Conservation (phyloP, 805 yeast species). For the Torulaspora maleeae region DNA sequence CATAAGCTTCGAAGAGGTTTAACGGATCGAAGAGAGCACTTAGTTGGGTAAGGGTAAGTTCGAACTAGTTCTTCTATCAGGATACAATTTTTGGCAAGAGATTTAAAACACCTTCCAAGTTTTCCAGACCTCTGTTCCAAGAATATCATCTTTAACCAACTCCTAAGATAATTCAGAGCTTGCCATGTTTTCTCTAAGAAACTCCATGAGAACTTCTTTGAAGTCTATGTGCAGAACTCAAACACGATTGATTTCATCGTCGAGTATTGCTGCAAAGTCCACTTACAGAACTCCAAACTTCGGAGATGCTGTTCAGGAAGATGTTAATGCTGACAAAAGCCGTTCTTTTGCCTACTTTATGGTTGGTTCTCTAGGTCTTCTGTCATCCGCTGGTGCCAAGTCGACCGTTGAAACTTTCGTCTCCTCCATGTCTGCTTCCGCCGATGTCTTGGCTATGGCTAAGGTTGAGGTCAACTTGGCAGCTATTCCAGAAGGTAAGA, state of each 20-base stretch:
- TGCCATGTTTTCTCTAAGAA: slow-evolving; percentile 28
- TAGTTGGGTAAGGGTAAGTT: slow-evolving; percentile 5
- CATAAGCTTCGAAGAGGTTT: slow-evolving; percentile 2
- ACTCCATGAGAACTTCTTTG: slow-evolving; percentile 21
- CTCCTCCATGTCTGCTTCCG: slow-evolving; percentile 93
- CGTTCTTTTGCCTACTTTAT: slow-evolving; percentile 93
- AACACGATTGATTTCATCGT: slow-evolving; percentile 26
- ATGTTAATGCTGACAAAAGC: slow-evolving; percentile 64
- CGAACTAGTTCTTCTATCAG: not conserved
- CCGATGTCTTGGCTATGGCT: slow-evolving; percentile 98
- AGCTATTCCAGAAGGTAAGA: slow-evolving; percentile 95
- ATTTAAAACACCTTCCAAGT: not conserved
- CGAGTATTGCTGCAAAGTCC: slow-evolving; percentile 48
- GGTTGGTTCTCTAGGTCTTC: slow-evolving; percentile 91
- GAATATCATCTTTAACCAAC: not conserved
- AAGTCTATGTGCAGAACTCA: slow-evolving; percentile 15
- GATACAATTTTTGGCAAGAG: not conserved
- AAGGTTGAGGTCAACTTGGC: slow-evolving; percentile 95
- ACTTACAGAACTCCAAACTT: slow-evolving; percentile 90
- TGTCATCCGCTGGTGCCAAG: slow-evolving; percentile 91
- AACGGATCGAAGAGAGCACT: slow-evolving; percentile 1
- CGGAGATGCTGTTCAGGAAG: slow-evolving; percentile 68
- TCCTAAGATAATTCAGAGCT: not conserved
- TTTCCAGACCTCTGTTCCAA: not conserved
- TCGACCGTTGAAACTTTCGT: slow-evolving; percentile 92